phyloP scores from a whole-genome alignment of 257 asterid species.

The Verbena officinalis region DNA sequence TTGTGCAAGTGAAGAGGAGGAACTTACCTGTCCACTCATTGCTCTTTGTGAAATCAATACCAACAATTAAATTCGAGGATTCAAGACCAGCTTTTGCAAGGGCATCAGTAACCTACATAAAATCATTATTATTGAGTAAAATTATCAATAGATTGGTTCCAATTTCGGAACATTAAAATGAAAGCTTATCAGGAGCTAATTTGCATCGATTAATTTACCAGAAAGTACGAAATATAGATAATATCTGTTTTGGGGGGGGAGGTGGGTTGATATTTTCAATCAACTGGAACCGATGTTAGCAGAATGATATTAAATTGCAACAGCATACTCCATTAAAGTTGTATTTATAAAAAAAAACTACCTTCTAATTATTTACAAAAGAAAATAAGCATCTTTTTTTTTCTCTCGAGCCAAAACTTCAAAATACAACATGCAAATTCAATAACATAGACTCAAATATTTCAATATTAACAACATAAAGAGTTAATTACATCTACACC shows the following conservation, averaged over 20 bases:
- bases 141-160: slow-evolving; percentile 12
- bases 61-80: slow-evolving; percentile 92
- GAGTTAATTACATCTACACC: no score
- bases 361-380: no score
- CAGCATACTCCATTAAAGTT: no score
- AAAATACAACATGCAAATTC: neutral
- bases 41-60: slow-evolving; percentile 98
- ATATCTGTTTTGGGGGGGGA: no score
- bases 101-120: slow-evolving; percentile 79
- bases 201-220: neutral
- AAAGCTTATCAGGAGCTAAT: slow-evolving; percentile 1
- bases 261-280: no score
- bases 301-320: no score
- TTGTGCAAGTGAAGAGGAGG: slow-evolving; percentile 1
- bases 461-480: neutral
- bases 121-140: slow-evolving; percentile 15
- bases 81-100: slow-evolving; percentile 95
- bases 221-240: no score
- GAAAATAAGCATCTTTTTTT: no score
- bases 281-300: no score
- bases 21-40: slow-evolving; percentile 93
- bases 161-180: slow-evolving; percentile 8
- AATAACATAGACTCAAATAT: neutral
- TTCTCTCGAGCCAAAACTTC: no score
- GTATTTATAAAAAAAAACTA: no score